Evolutionary conservation across 768 basidiomycete species (phyloP), one percentile per base, ranked within the genome.

Genomic region (Dioszegia aurantiaca): DNA sequence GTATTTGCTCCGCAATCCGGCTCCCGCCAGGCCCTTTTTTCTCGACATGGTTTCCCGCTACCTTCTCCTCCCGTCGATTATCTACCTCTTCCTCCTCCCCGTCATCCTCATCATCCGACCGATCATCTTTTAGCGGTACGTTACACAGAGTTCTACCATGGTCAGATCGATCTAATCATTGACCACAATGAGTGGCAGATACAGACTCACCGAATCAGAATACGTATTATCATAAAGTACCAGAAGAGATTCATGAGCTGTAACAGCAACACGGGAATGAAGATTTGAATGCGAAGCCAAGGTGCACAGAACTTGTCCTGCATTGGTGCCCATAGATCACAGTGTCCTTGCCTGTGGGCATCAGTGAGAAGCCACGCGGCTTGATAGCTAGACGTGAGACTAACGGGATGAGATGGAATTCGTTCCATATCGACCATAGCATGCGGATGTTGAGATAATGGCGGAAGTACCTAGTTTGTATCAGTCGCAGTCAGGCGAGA

Each of bases 241-340:
- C 93, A 97, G 81, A 95, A 94, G 24, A 94, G 58, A 72, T 97
- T 95, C 67, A 98, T 80, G 40, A 83, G 65, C 73, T 92, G 90
- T 14, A 98, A 81, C 0, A 90, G 77, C 3, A 84, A 60, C 55
- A 98, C 77, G 0, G 91, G 87, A 0, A 77, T 61, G 65, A 93
- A 89, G 49, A 94, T 83, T 63, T 91, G 89, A 67, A 84, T 86
- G 67, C 80, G 83, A 83, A 93, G 77, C 79, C 90, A 97, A 70
- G 77, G 69, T 0, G 76, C 80, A 62, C 94, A 77, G 80, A 86
- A 91, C 6, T 81, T 82, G 2, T 90, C 91, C 17, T 82, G 80
- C 23, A 78, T 63, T 1, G 84, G 84, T 6, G 41, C 45, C 42
- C 71, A 71, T 16, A 21, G 44, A 24, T 53, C 30, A 36, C 58